Conservation (phyloP, 2,329 filamentous ascomycete species). For the Beauveria sp. region DNA sequence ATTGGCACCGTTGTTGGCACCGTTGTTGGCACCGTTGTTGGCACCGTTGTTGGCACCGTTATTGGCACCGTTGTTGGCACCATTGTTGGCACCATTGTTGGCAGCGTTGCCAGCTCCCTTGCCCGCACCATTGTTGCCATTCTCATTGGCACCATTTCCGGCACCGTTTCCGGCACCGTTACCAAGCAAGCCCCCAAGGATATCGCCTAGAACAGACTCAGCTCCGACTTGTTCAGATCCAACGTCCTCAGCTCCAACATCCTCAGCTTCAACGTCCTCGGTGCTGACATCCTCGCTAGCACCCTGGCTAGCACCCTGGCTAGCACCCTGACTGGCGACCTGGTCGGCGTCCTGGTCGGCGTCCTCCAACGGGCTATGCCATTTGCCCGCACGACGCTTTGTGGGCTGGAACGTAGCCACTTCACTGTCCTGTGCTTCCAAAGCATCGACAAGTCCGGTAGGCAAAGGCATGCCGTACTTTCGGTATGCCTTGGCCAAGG, state of each 20-base stretch:
- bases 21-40: neutral
- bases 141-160: too few species aligned
- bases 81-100: neutral
- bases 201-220: neutral
- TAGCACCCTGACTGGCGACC: too few species aligned
- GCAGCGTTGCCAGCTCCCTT: neutral
- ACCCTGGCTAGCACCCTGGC: too few species aligned
- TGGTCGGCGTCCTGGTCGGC: too few species aligned
- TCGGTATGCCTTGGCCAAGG: conserved; percentile 57
- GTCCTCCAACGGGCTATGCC: neutral
- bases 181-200: neutral
- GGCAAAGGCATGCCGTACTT: conserved; percentile 56
- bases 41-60: neutral
- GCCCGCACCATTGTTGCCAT: neutral
- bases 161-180: neutral
- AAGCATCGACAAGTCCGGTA: conserved; percentile 31
- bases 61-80: neutral
- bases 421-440: conserved; percentile 19
- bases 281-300: too few species aligned
- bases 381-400: conserved; percentile 9
- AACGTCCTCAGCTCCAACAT: neutral
- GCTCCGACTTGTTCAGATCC: neutral
- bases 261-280: neutral
- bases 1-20: neutral
- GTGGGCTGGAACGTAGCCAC: neutral